These are phyloP conservation scores for Dactylonectria estremocensis DNA, from an alignment of 2,329 filamentous ascomycete genomes.

Conservation along the genomic window DNA sequence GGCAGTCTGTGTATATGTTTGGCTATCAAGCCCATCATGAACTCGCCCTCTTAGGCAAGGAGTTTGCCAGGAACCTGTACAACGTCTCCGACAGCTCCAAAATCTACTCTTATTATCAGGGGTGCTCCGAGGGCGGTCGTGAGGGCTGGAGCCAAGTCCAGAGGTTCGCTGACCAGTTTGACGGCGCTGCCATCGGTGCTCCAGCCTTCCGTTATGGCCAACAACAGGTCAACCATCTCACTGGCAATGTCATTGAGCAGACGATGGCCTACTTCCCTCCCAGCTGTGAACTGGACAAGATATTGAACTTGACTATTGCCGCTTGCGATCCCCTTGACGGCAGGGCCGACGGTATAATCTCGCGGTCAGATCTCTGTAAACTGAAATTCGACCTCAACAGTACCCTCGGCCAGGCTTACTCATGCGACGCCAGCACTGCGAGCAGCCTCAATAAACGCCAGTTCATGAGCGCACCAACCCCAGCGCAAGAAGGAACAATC, in stretches of 20 bases:
- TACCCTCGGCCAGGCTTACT: constrained; percentile 52
- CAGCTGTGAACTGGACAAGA: constrained; percentile 24
- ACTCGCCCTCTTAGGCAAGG: constrained; percentile 59
- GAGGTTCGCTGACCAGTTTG: constrained; percentile 64
- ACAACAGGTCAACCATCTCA: constrained; percentile 62
- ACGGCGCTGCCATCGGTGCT: constrained; percentile 62
- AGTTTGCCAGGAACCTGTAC: constrained; percentile 60
- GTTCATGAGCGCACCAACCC: constrained; percentile 40
- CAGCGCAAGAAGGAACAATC: constrained; percentile 53
- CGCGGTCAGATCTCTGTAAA: constrained; percentile 42
- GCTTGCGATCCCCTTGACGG: constrained; percentile 29
- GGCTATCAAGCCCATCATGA: constrained; percentile 57
- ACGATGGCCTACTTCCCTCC: constrained; percentile 58
- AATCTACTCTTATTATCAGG: constrained; percentile 66
- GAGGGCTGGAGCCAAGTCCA: constrained; percentile 66
- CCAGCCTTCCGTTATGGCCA: constrained; percentile 64
- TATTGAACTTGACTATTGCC: constrained; percentile 24
- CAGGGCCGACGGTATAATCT: constrained; percentile 20
- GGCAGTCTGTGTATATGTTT: constrained; percentile 55
- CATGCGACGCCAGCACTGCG: constrained; percentile 43
- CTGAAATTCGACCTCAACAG: constrained; percentile 50
- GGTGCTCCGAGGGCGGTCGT: constrained; percentile 68
- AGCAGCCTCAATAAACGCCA: constrained; percentile 15
- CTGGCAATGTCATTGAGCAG: constrained; percentile 56
- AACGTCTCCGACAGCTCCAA: constrained; percentile 46